Evolutionary conservation across 2,329 filamentous ascomycete genomes (phyloP), one percentile per base, ranked within the genome.

Genomic region (Ampelomyces quisqualis): DNA sequence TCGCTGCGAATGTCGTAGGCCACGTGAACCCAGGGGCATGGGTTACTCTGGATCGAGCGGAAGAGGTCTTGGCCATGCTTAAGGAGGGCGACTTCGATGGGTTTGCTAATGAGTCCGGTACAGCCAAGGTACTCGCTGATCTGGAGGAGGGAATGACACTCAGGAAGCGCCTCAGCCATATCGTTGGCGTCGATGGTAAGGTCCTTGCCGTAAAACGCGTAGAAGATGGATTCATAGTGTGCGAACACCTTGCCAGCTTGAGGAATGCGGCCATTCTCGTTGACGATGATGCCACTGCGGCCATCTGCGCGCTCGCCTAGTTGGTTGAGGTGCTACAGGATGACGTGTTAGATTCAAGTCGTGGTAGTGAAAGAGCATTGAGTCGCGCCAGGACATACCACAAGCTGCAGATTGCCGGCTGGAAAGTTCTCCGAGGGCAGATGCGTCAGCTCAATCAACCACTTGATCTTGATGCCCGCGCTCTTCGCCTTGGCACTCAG

Each of bases 51-150:
- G 43, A 80, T 73, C 5, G 70, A 64, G 10, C 60, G 64, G 57
- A 70, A 76, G 6, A 79, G 64, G 5, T 60, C 52, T 45, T 76
- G 73, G 14, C 72, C 73, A 22, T 73, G 69, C 34, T 70, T 69
- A 38, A 77, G 58, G 2, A 79, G 68, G 1, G 72, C 70, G 23
- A 72, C 68, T 42, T 77, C 73, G 43, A 79, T 69, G 3, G 69
- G 58, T 18, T 71, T 69, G 33, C 68, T 65, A 44, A 80, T 62
- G 33, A 70, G 51, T 10, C 60, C 53, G 11, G 70, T 64, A 26
- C 73, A 71, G 11, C 69, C 62, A 3, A 79, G 67, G 31, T 72
- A 71, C 41, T 77, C 73, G 2, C 73, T 73, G 9, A 75, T 69
- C 10, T 70, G 59, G 31, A 74, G 60, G 7, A 78, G 58, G 4